A percentile compares a stretch with the other conserved stretches of the same genome.
These are phyloP conservation scores for Thielaviopsis euricoi DNA, from an alignment of 2,329 filamentous ascomycete genomes.

Conservation along the genomic window DNA sequence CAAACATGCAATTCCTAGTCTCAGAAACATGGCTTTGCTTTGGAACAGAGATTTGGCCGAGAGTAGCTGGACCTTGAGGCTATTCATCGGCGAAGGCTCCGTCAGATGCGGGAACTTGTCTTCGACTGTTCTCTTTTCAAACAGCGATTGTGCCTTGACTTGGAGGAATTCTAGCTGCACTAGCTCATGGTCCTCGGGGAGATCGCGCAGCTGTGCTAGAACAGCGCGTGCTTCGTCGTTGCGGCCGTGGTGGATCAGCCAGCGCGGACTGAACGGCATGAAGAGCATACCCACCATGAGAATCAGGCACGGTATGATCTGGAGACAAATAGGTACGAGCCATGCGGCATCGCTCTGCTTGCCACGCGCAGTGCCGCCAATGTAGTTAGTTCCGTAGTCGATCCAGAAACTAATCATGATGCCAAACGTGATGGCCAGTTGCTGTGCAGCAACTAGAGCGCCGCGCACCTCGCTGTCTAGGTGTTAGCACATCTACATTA, in stretches of 20 bases:
- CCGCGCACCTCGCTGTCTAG: conserved; percentile 20
- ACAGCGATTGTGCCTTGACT: conserved; percentile 62
- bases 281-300: conserved; percentile 57
- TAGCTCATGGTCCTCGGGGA: conserved; percentile 46
- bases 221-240: conserved; percentile 50
- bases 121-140: conserved; percentile 55
- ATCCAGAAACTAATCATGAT: conserved; percentile 49
- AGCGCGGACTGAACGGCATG: conserved; percentile 62
- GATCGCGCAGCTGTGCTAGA: conserved; percentile 46
- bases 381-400: conserved; percentile 34
- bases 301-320: conserved; percentile 49
- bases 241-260: conserved; percentile 54
- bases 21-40: conserved; percentile 47
- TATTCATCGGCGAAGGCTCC: conserved; percentile 43
- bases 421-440: conserved; percentile 36
- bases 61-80: conserved; percentile 53
- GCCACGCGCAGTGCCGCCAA: conserved; percentile 33
- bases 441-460: conserved; percentile 29
- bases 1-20: conserved; percentile 45
- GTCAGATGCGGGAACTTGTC: conserved; percentile 51
- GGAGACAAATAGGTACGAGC: conserved; percentile 56
- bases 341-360: conserved; percentile 52
- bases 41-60: conserved; percentile 49
- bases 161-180: conserved; percentile 66
- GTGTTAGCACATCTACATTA: neutral